Base-by-base conservation (phyloP, 192 early-diverging fungal species). In the Mortierella antarctica region DNA sequence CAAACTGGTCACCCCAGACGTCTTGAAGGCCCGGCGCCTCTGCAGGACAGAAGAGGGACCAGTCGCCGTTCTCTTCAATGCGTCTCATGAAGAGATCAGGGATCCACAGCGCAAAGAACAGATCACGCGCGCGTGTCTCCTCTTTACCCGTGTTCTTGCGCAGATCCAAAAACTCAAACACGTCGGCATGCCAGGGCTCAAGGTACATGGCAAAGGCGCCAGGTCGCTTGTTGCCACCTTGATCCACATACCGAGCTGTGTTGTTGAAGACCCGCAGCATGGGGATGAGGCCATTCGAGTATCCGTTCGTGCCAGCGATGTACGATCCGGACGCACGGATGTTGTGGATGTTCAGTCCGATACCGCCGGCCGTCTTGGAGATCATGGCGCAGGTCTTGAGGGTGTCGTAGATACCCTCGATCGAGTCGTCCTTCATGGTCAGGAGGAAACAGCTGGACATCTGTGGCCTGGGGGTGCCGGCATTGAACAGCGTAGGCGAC, bases 251-350 rank as follows among this genome's bases (percentile, higher is more conserved):
- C 45, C 98, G 91, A 13, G 98, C 97, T 6, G 98, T 99, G 86
- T 97, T 97, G 88, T 99, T 98, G 78, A 91, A 99, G 11, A 99
- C 98, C 58, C 97, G 94, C 68, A 99, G 88, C 97, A 99, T 98
- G 7, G 98, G 98, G 40, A 99, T 88, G 46, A 99, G 87, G 7
- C 98, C 98, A 75, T 98, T 98, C 23, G 98, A 98, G 65, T 92
- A 88, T 65, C 98, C 98, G 82, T 99, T 98, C 46, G 97, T 98
- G 57, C 97, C 98, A 41, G 98, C 95, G 88, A 98, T 98, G 83
- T 97, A 99, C 15, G 98, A 96, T 2, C 96, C 98, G 8, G 90
- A 88, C 0, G 96, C 94, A 53, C 96, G 93, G 80, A 99, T 99
- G 75, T 95, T 95, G 89, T 98, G 97, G 67, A 99, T 94, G 82